Base-by-base conservation (phyloP, 2,329 filamentous ascomycete species). In the Fusarium sp. region DNA sequence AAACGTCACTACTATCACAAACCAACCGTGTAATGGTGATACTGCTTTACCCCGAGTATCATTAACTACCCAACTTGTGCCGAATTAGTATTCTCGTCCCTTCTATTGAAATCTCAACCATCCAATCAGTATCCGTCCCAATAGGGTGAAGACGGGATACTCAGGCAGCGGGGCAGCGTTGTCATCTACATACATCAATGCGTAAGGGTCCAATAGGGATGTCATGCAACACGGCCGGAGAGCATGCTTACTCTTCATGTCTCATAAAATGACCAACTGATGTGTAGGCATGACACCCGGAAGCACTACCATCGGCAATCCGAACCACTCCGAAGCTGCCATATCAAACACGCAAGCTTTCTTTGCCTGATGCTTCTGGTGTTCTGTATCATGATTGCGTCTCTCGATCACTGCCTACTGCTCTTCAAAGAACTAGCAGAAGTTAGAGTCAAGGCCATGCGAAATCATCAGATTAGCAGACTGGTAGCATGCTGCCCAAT, bases 401-500 rank as follows among this genome's bases (percentile, higher is more conserved):
- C 49, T 63, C 65, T 37, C 37, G 31, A 16, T 57, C 44, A 57
- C 59, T 73, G 62, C 71, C 71, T 71, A 50, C 57, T 54, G 49
- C 52, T 48, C 53, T 42, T 55, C 20, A 42, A 49, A 35, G 50
- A 15, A 21, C 41, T 33, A 28, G 44, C 15, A 16, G n/a, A 18
- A 21, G 12, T 31, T 26, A 16, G n/a, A 16, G 28, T 23, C 28
- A 18, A 20, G n/a, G n/a, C 26, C 9, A 15, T 26, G 16, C 21
- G 16, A 13, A 33, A 26, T 24, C 3, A n/a, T 18, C 37, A 21
- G 13, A 31, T 18, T 15, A 18, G 16, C 11, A 54, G 39, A 46
- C 24, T 23, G 16, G n/a, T 24, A 26, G 20, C 39, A 35, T 29
- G 23, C n/a, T 35, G 13, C 7, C n/a, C 20, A 28, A 35, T 41